A percentile compares a stretch with the other conserved stretches of the same genome.
Conservation (phyloP, 2,329 filamentous ascomycete species). For the Colletotrichum tropicicola region DNA sequence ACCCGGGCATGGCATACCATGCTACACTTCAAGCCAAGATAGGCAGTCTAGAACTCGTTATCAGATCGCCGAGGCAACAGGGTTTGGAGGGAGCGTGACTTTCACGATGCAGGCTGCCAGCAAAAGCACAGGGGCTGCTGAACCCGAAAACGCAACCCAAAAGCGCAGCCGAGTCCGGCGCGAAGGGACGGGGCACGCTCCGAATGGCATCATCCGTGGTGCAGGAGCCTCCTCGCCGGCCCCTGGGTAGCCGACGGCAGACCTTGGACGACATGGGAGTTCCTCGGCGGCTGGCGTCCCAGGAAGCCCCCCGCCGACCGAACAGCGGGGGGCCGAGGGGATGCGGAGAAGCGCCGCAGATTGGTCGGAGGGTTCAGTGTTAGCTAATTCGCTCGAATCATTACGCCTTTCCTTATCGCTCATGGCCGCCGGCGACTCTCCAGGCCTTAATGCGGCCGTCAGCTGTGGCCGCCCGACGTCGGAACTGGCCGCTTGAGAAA, state of each 20-base stretch:
- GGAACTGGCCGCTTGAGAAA: slow-evolving; percentile 40
- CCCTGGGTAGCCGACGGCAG: no score
- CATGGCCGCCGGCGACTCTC: slow-evolving; percentile 17
- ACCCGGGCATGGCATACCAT: no score
- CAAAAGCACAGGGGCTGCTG: not conserved
- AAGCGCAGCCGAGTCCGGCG: no score
- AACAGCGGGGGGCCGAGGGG: slow-evolving; percentile 1
- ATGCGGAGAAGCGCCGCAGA: slow-evolving; percentile 17
- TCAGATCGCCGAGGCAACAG: not conserved
- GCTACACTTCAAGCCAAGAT: not conserved
- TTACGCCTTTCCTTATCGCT: slow-evolving; percentile 23
- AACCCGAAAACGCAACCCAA: not conserved
- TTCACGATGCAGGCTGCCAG: not conserved
- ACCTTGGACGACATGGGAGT: no score
- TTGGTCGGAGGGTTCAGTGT: slow-evolving; percentile 3
- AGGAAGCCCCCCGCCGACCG: not conserved
- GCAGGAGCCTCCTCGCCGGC: no score
- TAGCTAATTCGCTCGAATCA: slow-evolving; percentile 27
- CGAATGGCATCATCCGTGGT: no score
- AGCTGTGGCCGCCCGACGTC: slow-evolving; percentile 35
- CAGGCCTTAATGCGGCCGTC: slow-evolving; percentile 10
- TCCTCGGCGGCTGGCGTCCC: not conserved
- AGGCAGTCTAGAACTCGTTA: not conserved
- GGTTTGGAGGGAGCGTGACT: no score
- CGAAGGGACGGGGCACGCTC: no score